A percentile compares a stretch with the other conserved stretches of the same genome.
These are phyloP conservation scores for Phialemoniopsis sp. DNA, from an alignment of 2,329 filamentous ascomycete genomes.

Conservation along the genomic window DNA sequence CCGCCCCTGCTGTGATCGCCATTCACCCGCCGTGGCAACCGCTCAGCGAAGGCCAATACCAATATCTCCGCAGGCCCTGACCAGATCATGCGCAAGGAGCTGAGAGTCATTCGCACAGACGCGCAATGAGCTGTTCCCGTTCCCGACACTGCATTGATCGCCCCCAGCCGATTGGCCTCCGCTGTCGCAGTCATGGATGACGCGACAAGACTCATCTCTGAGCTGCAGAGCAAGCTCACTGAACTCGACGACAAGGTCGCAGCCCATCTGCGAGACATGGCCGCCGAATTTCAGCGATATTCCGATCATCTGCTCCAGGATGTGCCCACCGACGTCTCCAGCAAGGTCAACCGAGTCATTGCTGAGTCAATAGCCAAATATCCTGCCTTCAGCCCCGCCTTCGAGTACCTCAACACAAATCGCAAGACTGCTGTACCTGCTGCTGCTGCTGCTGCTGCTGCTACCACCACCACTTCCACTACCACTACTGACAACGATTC, in stretches of 20 bases:
- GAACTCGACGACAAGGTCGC: constrained; percentile 55
- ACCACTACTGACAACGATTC: no score
- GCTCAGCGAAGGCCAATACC: constrained; percentile 3
- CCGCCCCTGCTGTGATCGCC: no score
- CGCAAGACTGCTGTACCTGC: constrained; percentile 6
- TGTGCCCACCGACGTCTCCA: constrained; percentile 40
- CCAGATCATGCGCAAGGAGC: no score
- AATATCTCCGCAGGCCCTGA: background rate
- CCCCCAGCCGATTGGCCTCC: background rate
- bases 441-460: no score
- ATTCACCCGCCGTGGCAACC: no score
- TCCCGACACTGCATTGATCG: no score
- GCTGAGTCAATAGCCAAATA: constrained; percentile 37
- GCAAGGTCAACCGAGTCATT: constrained; percentile 41
- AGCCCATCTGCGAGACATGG: constrained; percentile 52
- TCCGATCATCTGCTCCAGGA: constrained; percentile 44
- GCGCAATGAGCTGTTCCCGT: no score
- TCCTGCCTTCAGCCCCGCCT: constrained; percentile 15
- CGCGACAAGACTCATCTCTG: constrained; percentile 42
- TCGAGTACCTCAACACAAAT: no score
- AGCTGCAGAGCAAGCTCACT: constrained; percentile 48
- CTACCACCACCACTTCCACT: no score
- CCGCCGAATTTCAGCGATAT: constrained; percentile 52
- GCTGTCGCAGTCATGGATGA: constrained; percentile 36
- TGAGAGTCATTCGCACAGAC: no score